Evolutionary conservation across 176 grass and related monocot genomes (phyloP).

Genomic region (Paspalum notatum): DNA sequence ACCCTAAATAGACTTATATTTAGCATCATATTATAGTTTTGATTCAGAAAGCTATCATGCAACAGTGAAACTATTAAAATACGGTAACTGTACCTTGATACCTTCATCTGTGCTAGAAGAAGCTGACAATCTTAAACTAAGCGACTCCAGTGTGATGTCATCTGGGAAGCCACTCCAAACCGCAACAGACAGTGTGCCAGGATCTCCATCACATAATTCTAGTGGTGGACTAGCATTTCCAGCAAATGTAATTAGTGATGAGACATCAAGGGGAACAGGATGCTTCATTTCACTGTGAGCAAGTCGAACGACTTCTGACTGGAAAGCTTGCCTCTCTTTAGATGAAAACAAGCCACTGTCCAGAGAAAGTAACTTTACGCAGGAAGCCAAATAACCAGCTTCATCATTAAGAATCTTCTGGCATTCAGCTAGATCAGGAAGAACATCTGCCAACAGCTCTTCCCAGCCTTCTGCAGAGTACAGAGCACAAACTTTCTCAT

Average conservation of each 20-base stretch:
- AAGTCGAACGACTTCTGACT: conserved; percentile 91
- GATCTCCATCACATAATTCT: conserved; percentile 96
- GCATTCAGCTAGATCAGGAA: conserved; percentile 94
- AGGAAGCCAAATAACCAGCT: conserved; percentile 87
- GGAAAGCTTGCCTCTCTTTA: conserved; percentile 90
- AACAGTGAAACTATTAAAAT: conserved; percentile 3
- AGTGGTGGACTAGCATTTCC: conserved; percentile 77
- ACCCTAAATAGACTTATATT: not conserved
- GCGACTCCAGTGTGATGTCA: conserved; percentile 85
- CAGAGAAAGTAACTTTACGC: conserved; percentile 87
- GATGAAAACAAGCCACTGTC: conserved; percentile 76
- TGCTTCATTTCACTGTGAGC: conserved; percentile 97
- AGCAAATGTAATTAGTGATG: conserved; percentile 89
- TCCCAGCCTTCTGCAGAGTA: conserved; percentile 98
- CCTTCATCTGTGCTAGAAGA: conserved; percentile 84
- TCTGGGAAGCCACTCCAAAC: conserved; percentile 95
- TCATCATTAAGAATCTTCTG: conserved; percentile 96
- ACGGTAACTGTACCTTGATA: conserved; percentile 73
- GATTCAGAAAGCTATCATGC: conserved; percentile 12
- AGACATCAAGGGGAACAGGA: conserved; percentile 94
- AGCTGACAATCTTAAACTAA: conserved; percentile 81
- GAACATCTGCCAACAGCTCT: conserved; percentile 85
- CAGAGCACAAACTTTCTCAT: conserved; percentile 93
- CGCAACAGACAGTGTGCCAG: conserved; percentile 77
- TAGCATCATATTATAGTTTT: not conserved